phyloP scores from a whole-genome alignment of 495 filamentous ascomycete genomes.

The Penicillium argentinense region DNA sequence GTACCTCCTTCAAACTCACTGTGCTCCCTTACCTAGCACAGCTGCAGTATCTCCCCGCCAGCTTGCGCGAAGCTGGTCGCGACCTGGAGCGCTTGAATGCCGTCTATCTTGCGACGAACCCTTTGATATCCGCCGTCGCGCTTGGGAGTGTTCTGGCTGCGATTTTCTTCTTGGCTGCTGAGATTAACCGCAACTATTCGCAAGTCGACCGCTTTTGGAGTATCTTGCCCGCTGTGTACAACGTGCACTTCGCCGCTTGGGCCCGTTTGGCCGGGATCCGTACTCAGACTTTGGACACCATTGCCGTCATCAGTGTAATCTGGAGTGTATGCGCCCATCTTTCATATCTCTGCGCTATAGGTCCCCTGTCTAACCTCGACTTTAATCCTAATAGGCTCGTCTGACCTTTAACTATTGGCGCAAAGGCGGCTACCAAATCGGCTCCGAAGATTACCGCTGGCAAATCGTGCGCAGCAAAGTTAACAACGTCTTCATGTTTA shows the following conservation, averaged over 20 bases:
- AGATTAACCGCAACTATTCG: constrained; percentile 89
- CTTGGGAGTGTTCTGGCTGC: constrained; percentile 66
- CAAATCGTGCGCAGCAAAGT: constrained; percentile 50
- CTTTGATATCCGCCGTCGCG: constrained; percentile 72
- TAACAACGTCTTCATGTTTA: constrained; percentile 60
- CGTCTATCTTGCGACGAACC: constrained; percentile 86
- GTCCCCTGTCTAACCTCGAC: constrained; percentile 2
- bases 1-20: constrained; percentile 67
- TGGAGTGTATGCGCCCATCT: constrained; percentile 72
- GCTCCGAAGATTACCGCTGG: constrained; percentile 96
- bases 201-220: constrained; percentile 94
- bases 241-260: constrained; percentile 82
- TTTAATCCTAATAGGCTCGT: constrained; percentile 50
- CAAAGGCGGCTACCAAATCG: constrained; percentile 84
- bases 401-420: constrained; percentile 98
- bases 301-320: constrained; percentile 65
- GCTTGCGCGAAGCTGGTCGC: constrained; percentile 56
- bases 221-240: constrained; percentile 82
- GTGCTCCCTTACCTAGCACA: constrained; percentile 78
- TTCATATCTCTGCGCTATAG: neutral
- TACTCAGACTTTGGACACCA: constrained; percentile 70
- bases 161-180: constrained; percentile 69
- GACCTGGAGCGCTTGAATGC: constrained; percentile 56
- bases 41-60: constrained; percentile 67
- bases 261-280: constrained; percentile 71